phyloP scores from a whole-genome alignment of 306 rosid species.

The Hippophae tibetana region DNA sequence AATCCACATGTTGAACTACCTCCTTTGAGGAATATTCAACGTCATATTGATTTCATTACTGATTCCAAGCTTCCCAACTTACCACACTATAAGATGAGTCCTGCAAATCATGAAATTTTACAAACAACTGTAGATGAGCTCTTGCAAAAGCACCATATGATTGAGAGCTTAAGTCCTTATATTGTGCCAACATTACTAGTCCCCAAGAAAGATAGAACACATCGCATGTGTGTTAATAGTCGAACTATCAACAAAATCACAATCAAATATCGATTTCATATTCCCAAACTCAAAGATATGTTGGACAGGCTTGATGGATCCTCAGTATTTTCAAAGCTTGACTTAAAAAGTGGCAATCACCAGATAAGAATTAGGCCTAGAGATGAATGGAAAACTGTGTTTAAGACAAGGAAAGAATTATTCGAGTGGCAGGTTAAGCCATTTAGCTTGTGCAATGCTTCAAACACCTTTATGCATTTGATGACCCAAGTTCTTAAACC shows the following conservation, averaged over 20 bases:
- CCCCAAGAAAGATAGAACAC: neutral
- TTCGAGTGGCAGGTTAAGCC: neutral
- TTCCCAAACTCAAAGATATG: neutral
- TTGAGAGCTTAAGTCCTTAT: neutral
- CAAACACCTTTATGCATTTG: neutral
- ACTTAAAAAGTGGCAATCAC: neutral
- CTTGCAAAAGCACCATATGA: neutral
- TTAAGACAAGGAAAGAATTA: neutral
- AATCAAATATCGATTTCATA: neutral
- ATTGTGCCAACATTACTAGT: neutral
- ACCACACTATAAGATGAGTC: neutral
- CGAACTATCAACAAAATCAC: neutral
- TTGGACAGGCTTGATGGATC: neutral
- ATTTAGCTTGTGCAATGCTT: neutral
- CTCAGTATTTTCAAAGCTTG: neutral
- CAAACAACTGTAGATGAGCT: neutral
- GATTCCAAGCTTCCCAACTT: neutral
- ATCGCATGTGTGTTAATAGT: neutral
- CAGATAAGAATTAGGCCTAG: neutral
- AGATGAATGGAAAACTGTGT: neutral
- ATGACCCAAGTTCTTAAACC: neutral
- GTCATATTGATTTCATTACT: neutral
- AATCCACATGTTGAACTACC: neutral
- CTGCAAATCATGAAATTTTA: neutral
- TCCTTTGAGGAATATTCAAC: neutral